phyloP scores from a whole-genome alignment of 1,139 yeast species.

The Casaregolazyma lundiana region DNA sequence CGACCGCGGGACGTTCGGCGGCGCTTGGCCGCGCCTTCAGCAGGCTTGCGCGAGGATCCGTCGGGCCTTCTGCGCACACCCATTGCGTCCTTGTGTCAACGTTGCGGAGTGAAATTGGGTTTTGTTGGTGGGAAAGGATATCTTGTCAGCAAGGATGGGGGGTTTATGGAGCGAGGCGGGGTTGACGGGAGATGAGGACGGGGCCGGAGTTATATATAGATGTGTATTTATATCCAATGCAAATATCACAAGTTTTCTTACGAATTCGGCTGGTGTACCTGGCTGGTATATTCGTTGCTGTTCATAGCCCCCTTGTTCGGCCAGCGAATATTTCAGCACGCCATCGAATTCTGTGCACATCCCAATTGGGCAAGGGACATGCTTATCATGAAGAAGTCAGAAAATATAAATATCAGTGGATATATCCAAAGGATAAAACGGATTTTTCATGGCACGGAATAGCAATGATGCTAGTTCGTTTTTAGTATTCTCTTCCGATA shows the following conservation, averaged over 20 bases:
- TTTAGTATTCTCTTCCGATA: too few relatives aligned
- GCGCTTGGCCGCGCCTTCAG: neutral
- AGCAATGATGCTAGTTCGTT: too few relatives aligned
- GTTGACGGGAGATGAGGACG: too few relatives aligned
- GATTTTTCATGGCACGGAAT: too few relatives aligned
- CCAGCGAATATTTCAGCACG: neutral
- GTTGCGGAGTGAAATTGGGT: conserved; percentile 1
- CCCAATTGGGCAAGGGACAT: neutral
- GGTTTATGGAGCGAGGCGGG: too few relatives aligned
- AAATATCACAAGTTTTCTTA: too few relatives aligned
- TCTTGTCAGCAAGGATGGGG: too few relatives aligned
- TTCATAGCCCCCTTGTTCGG: neutral
- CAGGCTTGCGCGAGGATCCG: neutral
- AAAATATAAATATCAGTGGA: too few relatives aligned
- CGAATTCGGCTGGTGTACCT: neutral
- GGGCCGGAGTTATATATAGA: too few relatives aligned
- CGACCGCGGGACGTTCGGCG: neutral
- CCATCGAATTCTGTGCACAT: neutral
- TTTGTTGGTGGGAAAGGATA: conserved; percentile 1
- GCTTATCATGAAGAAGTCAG: too few relatives aligned
- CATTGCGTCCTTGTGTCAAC: conserved; percentile 2
- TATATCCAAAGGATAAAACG: too few relatives aligned
- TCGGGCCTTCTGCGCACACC: conserved; percentile 7
- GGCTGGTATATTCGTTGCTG: neutral
- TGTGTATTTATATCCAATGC: too few relatives aligned